These are phyloP conservation scores for Zygosaccharomyces kombuchaensis DNA, from an alignment of 805 yeast genomes.

Conservation along the genomic window DNA sequence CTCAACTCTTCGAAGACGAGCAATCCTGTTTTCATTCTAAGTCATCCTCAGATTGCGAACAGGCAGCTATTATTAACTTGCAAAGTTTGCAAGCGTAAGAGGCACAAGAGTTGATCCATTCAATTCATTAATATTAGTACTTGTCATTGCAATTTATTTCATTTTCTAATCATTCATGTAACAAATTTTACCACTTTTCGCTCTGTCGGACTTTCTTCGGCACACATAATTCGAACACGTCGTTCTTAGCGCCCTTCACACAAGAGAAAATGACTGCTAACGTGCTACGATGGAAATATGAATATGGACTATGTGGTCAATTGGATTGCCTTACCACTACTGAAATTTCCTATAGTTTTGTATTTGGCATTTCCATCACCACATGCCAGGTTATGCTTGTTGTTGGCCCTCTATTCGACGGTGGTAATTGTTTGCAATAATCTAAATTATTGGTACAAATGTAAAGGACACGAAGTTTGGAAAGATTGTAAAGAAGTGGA, in stretches of 20 bases:
- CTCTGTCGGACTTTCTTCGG: no score
- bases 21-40: conserved; percentile 44
- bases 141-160: neutral
- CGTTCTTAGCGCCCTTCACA: no score
- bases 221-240: no score
- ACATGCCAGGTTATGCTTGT: neutral
- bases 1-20: conserved; percentile 38
- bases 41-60: conserved; percentile 61
- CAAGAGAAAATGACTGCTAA: no score
- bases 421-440: conserved; percentile 7
- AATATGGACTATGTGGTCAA: conserved; percentile 21
- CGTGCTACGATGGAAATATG: neutral
- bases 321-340: conserved; percentile 17
- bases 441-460: conserved; percentile 10
- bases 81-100: conserved; percentile 14
- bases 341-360: conserved; percentile 20
- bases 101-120: neutral
- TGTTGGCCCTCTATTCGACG: conserved; percentile 10
- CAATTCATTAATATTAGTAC: neutral
- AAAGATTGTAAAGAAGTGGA: conserved; percentile 6
- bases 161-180: neutral
- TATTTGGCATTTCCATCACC: conserved; percentile 8
- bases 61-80: conserved; percentile 49
- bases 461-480: conserved; percentile 11
- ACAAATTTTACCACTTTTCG: neutral